These are phyloP conservation scores for Ampelocalamus luodianensis DNA, from an alignment of 176 grass and related monocot genomes.

Conservation along the genomic window DNA sequence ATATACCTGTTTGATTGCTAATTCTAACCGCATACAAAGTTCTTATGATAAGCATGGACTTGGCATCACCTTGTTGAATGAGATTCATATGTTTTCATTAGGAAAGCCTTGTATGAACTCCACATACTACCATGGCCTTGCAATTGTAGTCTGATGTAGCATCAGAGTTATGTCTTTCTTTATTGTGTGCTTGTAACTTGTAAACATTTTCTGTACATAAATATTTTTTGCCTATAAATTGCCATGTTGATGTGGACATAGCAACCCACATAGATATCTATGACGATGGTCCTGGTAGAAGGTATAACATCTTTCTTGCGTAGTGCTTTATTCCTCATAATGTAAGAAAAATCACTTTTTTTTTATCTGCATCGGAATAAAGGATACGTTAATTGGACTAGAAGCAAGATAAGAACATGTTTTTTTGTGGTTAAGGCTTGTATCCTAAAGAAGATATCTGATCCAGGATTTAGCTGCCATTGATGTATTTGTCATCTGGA, in stretches of 20 bases:
- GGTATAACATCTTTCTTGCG: constrained; percentile 47
- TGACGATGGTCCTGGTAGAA: constrained; percentile 83
- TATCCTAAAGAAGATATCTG: constrained; percentile 12
- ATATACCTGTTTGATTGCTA: background rate
- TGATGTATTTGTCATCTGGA: background rate
- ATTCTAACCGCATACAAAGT: background rate
- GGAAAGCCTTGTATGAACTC: constrained; percentile 3
- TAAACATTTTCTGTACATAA: constrained; percentile 27
- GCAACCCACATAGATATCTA: constrained; percentile 93
- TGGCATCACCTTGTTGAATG: background rate
- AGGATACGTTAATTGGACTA: constrained; percentile 5
- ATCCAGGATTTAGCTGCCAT: background rate
- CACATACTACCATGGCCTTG: background rate
- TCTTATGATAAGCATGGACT: constrained; percentile 19
- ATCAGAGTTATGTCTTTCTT: no score
- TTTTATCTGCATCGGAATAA: constrained; percentile 9
- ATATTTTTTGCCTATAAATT: constrained; percentile 29
- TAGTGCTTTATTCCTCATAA: constrained; percentile 33
- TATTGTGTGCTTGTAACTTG: no score
- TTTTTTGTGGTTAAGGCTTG: background rate
- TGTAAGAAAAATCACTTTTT: constrained; percentile 9
- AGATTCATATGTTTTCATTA: constrained; percentile 33
- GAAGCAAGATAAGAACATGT: constrained; percentile 10
- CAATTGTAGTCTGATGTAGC: no score
- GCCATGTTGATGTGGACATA: constrained; percentile 95